Evolutionary conservation across 1,139 yeast species (phyloP).

Genomic region (Spencermartinsiella ligniputridi): DNA sequence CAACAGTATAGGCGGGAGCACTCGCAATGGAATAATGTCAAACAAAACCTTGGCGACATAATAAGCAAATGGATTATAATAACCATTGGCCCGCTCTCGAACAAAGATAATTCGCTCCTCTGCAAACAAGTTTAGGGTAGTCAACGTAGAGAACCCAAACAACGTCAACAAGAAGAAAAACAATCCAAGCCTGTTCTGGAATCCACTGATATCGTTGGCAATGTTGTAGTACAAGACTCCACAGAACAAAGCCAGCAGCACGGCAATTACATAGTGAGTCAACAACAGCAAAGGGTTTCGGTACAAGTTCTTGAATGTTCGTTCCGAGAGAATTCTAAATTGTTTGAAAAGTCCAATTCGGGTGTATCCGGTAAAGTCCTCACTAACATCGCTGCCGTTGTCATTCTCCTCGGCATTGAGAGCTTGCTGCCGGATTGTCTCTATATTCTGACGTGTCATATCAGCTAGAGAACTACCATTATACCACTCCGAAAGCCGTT

Average conservation of each 20-base stretch:
- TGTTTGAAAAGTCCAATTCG: slow-evolving; percentile 62
- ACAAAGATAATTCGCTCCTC: slow-evolving; percentile 83
- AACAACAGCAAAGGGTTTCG: slow-evolving; percentile 82
- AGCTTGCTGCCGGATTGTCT: slow-evolving; percentile 5
- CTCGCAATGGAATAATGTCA: slow-evolving; percentile 84
- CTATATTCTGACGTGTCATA: slow-evolving; percentile 49
- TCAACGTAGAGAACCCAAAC: slow-evolving; percentile 89
- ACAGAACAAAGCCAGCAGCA: slow-evolving; percentile 74
- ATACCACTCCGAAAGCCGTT: slow-evolving; percentile 37
- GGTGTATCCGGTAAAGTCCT: slow-evolving; percentile 26
- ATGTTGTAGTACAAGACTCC: slow-evolving; percentile 82
- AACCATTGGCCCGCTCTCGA: slow-evolving; percentile 90
- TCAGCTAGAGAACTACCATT: slow-evolving; percentile 47
- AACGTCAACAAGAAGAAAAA: slow-evolving; percentile 86
- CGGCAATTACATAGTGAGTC: slow-evolving; percentile 76
- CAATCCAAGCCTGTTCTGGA: slow-evolving; percentile 89
- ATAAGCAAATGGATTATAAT: slow-evolving; percentile 82
- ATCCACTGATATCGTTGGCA: slow-evolving; percentile 86
- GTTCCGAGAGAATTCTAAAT: slow-evolving; percentile 62
- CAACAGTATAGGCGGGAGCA: slow-evolving; percentile 81
- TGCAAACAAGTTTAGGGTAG: slow-evolving; percentile 85
- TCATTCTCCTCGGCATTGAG: slow-evolving; percentile 19
- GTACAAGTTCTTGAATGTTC: slow-evolving; percentile 88
- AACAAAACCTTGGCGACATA: slow-evolving; percentile 80
- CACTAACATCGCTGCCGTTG: slow-evolving; percentile 8